phyloP scores from a whole-genome alignment of 1,284 basidiomycete genomes.

The Naganishia albida region DNA sequence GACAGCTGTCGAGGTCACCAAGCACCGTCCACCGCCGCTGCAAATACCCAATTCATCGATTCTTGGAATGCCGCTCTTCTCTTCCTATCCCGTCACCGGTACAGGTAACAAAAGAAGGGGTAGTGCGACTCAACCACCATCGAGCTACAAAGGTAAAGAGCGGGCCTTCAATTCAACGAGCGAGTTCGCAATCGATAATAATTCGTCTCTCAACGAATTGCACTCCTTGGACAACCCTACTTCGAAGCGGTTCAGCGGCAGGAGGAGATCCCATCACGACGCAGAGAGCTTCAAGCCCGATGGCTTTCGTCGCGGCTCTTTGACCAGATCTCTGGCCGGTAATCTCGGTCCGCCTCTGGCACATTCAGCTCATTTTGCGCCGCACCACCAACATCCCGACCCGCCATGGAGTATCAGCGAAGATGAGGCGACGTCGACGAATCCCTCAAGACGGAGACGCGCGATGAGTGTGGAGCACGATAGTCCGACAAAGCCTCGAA shows the following conservation, averaged over 20 bases:
- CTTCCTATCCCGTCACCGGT: constrained; percentile 18
- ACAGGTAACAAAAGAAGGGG: constrained; percentile 2
- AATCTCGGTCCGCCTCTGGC: constrained; percentile 11
- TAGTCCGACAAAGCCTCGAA: background rate
- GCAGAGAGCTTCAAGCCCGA: background rate
- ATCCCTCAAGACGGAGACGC: background rate
- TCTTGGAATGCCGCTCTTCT: constrained; percentile 15
- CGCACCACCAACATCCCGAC: background rate
- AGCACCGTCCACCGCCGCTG: constrained; percentile 8
- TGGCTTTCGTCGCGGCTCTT: background rate
- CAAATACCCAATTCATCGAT: constrained; percentile 7
- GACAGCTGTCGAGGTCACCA: background rate
- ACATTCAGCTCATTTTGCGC: constrained; percentile 20
- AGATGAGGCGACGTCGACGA: constrained; percentile 4
- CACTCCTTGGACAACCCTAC: background rate
- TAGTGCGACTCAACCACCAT: constrained; percentile 17
- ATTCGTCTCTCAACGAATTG: no score
- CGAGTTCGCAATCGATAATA: no score
- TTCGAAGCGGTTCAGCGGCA: background rate
- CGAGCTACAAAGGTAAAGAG: constrained; percentile 24
- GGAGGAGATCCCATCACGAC: constrained; percentile 11
- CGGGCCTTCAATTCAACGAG: background rate
- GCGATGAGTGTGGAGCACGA: constrained; percentile 20
- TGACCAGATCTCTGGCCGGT: background rate
- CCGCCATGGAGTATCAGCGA: background rate